Base-by-base conservation (phyloP, 805 yeast genomes). In the Cyberlindnera euphorbiae region DNA sequence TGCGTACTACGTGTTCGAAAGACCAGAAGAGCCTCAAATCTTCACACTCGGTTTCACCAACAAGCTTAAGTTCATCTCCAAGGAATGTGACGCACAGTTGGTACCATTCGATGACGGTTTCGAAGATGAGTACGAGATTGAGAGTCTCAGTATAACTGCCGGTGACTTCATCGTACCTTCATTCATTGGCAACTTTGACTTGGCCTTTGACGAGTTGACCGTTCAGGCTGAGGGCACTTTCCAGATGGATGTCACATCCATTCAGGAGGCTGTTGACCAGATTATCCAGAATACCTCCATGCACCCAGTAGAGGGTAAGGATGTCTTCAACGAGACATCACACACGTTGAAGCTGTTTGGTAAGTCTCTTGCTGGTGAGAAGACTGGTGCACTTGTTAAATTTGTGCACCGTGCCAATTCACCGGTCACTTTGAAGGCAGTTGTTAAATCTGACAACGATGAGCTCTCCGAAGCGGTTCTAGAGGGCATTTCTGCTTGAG, bases 91-190 rank as follows among this genome's bases (percentile, higher is more conserved):
- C 49, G 79, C 86, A 32, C 70, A 74, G 8, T 79, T 88, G 12
- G 79, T 79, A 15, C 73, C 82, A 33, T 73, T 72, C 41, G 81
- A 74, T 30, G 77, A 73, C 32, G 97, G 96, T 13, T 85, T 81
- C 71, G 83, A 82, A 47, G 97, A 93, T 60, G 96, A 89, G 62
- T 93, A 90, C 62, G 93, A 82, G 58, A 75, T 93, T 47, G 97
- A 87, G 60, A 82, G 81, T 39, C 67, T 88, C 52, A 77, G 75
- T 39, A 58, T 90, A 38, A 63, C 63, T 7, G 78, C 93, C 8
- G 96, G 96, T 25, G 97, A 88, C 58, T 90, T 79, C 62, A 69
- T 87, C 39, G 62, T 67, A 36, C 95, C 96, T 35, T 69, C 87
- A 17, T 86, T 76, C 58, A 75, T 81, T 44, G 86, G 93, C 28